Conservation (phyloP, 768 basidiomycete genomes). For the Boletus bicolor region DNA sequence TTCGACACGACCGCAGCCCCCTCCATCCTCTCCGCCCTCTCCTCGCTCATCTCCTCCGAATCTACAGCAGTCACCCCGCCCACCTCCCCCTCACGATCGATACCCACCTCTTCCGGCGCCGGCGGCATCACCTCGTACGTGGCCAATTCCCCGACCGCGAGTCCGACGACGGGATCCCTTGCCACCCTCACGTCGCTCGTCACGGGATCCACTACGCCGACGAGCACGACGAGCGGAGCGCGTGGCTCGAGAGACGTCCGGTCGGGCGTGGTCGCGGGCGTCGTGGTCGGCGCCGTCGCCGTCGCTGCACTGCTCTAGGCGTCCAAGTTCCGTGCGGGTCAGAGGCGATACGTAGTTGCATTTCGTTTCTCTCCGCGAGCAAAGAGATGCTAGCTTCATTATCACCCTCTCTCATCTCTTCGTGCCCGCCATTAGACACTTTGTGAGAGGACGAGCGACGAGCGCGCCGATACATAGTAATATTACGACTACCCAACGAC, state of each 20-base stretch:
- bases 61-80: constrained; percentile 18
- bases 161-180: not conserved
- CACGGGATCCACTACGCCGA: not conserved
- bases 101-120: not conserved
- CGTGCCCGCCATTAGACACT: not conserved
- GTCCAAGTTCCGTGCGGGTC: no score
- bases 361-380: no score
- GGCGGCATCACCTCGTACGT: not conserved
- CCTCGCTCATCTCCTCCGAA: constrained; percentile 28
- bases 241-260: not conserved
- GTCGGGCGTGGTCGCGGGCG: not conserved
- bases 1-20: constrained; percentile 23
- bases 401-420: not conserved
- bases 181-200: not conserved
- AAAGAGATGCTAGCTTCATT: not conserved
- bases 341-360: no score
- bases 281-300: not conserved
- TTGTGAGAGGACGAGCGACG: not conserved
- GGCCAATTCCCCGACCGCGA: not conserved
- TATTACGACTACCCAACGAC: constrained; percentile 1
- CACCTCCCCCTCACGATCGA: not conserved
- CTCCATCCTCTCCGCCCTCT: constrained; percentile 19
- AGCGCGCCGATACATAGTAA: not conserved
- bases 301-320: constrained; percentile 6
- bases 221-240: constrained; percentile 12